Evolutionary conservation across 1,139 yeast genomes (phyloP).

Genomic region (Saccharomyces pastorianus): DNA sequence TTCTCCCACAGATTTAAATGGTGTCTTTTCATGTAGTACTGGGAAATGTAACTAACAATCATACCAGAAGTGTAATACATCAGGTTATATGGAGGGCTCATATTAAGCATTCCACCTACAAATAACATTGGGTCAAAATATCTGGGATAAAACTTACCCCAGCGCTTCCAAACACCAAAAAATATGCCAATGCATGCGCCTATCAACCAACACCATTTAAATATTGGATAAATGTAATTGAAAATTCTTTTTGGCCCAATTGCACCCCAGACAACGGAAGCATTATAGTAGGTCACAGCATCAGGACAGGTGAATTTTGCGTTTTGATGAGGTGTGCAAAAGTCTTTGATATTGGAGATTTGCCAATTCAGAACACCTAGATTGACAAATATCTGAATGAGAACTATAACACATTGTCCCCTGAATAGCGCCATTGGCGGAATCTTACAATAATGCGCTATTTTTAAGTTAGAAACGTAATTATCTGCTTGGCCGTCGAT

Average conservation of each 20-base stretch:
- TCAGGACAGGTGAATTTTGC: slow-evolving; percentile 41
- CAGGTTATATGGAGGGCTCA: slow-evolving; percentile 48
- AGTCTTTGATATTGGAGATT: slow-evolving; percentile 38
- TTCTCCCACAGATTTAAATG: slow-evolving; percentile 55
- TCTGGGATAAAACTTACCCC: slow-evolving; percentile 31
- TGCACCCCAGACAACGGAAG: slow-evolving; percentile 57
- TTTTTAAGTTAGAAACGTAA: slow-evolving; percentile 48
- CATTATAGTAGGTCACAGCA: slow-evolving; percentile 41
- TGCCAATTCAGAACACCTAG: slow-evolving; percentile 51
- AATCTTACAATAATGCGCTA: slow-evolving; percentile 52
- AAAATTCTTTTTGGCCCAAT: slow-evolving; percentile 60
- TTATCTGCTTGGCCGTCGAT: slow-evolving; percentile 56
- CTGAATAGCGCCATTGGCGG: slow-evolving; percentile 59
- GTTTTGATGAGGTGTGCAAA: slow-evolving; percentile 40
- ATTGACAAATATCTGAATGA: slow-evolving; percentile 40
- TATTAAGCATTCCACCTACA: slow-evolving; percentile 39
- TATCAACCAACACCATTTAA: slow-evolving; percentile 46
- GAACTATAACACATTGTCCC: slow-evolving; percentile 44
- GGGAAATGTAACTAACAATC: slow-evolving; percentile 43
- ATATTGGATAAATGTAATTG: slow-evolving; percentile 40
- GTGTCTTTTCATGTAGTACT: slow-evolving; percentile 43
- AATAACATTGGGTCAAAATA: slow-evolving; percentile 43
- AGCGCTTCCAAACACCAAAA: slow-evolving; percentile 38
- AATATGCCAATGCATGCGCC: slow-evolving; percentile 43
- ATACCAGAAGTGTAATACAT: slow-evolving; percentile 48